Base-by-base conservation (phyloP, 257 asterid genomes). In the Fraxinus pennsylvanica region DNA sequence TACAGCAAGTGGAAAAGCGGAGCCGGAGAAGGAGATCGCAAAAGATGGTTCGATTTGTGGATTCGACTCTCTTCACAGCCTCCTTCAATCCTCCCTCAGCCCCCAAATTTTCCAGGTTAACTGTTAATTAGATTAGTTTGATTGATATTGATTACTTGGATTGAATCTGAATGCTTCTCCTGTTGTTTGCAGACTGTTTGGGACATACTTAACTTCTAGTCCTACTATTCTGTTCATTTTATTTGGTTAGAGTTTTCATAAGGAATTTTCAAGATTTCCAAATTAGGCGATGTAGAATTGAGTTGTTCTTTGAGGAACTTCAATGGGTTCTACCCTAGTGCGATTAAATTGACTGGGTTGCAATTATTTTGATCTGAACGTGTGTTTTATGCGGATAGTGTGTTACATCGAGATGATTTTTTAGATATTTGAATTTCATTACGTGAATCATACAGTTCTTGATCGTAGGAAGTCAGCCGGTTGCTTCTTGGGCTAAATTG, bases 61-160 rank as follows among this genome's bases (percentile, higher is more conserved):
- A 9, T 93, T 89, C 88, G 94, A 95, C 71, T 95, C 98, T 30
- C 89, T 95, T 74, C 91, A 95, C 85, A 92, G 77, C 19, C 96
- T 95, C 80, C 96, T 93, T 72, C 89, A 89, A 78, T 81, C 96
- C 10, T 87, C 94, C 71, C 97, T 93, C 79, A 79, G 83, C 70
- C 94, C 98, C 66, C 93, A 85, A 52, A 81, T 86, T 82, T 93
- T 86, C 35, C 96, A 95, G 97, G 99, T 91, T 67, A 57, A 41
- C 10, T 75, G 32, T 5, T 36, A n/a, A 63, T 63, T 63, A 63
- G 6, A 22, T 63, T 17, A 63, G 69, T 27, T 63, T 27, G 69
- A 63, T 9, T 63, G 35, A 22, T 25, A 27, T 61, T 25, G 66
- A 61, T 61, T 61, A 61, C 17, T 61, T 25, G 68, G 17, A 61